Conservation (phyloP, 2,329 filamentous ascomycete genomes). For the Trichoderma sp. region DNA sequence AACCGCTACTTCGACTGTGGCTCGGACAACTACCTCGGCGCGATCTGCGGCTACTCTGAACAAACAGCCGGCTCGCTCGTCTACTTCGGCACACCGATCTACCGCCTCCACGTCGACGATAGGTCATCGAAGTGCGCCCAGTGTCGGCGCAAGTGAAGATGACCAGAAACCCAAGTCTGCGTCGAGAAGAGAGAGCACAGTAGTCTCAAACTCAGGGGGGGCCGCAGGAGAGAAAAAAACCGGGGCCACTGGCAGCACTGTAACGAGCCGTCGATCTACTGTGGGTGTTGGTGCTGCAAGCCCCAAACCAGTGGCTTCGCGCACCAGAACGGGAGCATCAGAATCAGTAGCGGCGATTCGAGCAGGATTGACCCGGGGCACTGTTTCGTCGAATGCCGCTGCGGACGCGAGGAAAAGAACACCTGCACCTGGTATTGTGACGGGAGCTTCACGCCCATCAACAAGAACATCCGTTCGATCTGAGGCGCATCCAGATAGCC, state of each 20-base stretch:
- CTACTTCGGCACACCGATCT: constrained; percentile 42
- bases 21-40: constrained; percentile 34
- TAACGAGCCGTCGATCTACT: constrained; percentile 43
- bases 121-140: constrained; percentile 52
- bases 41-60: constrained; percentile 48
- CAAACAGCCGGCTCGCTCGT: constrained; percentile 55
- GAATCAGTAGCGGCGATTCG: constrained; percentile 38
- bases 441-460: constrained; percentile 37
- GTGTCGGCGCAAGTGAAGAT: constrained; percentile 55
- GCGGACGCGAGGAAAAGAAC: constrained; percentile 60
- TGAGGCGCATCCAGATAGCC: constrained; percentile 46
- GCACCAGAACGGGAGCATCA: constrained; percentile 9
- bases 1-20: constrained; percentile 32
- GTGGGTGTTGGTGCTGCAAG: constrained; percentile 38
- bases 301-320: constrained; percentile 37
- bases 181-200: constrained; percentile 50
- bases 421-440: constrained; percentile 52
- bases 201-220: constrained; percentile 44
- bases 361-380: constrained; percentile 32
- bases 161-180: constrained; percentile 51
- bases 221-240: constrained; percentile 44
- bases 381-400: constrained; percentile 25
- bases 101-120: constrained; percentile 44
- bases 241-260: constrained; percentile 39
- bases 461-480: constrained; percentile 46